Conservation (phyloP, 176 grass and related monocot species). For the Phoenix roebelenii region DNA sequence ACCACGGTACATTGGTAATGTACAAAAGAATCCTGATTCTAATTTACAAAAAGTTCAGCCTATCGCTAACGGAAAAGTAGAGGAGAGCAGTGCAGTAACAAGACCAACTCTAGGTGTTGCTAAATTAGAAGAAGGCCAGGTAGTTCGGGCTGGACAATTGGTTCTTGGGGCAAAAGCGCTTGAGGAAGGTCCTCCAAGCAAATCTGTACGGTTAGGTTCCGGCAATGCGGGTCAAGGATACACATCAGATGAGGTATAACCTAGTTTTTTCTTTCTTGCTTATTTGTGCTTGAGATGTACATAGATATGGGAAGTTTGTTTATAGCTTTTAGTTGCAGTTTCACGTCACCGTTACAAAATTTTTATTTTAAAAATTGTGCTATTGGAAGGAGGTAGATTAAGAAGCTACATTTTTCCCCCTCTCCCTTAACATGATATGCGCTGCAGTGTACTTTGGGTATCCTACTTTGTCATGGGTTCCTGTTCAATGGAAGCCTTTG, state of each 20-base stretch:
- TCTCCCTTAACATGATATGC: too few species aligned
- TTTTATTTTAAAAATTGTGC: too few species aligned
- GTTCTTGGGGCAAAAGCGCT: slow-evolving; percentile 52
- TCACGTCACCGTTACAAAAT: too few species aligned
- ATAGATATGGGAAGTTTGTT: too few species aligned
- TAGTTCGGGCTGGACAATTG: slow-evolving; percentile 40
- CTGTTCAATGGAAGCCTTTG: too few species aligned
- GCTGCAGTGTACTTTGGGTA: too few species aligned
- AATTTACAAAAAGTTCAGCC: slow-evolving; percentile 60
- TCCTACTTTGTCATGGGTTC: too few species aligned
- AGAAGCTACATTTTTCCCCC: too few species aligned
- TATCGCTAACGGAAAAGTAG: slow-evolving; percentile 61
- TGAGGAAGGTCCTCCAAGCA: slow-evolving; percentile 58
- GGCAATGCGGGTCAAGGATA: slow-evolving; percentile 98
- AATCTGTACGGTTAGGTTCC: slow-evolving; percentile 73
- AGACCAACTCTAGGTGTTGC: slow-evolving; percentile 47
- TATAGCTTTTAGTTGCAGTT: too few species aligned
- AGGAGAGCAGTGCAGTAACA: slow-evolving; percentile 33
- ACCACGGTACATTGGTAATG: slow-evolving; percentile 43
- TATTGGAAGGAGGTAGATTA: too few species aligned
- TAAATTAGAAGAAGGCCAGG: slow-evolving; percentile 71
- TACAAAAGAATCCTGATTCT: slow-evolving; percentile 63
- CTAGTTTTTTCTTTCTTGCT: background rate
- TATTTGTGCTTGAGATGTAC: background rate
- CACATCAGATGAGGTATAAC: slow-evolving; percentile 90